Percentiles rank a stretch among this genome's conserved stretches.
These are phyloP conservation scores for Tetracladium marchalianum DNA, from an alignment of 495 filamentous ascomycete species.

Conservation along the genomic window DNA sequence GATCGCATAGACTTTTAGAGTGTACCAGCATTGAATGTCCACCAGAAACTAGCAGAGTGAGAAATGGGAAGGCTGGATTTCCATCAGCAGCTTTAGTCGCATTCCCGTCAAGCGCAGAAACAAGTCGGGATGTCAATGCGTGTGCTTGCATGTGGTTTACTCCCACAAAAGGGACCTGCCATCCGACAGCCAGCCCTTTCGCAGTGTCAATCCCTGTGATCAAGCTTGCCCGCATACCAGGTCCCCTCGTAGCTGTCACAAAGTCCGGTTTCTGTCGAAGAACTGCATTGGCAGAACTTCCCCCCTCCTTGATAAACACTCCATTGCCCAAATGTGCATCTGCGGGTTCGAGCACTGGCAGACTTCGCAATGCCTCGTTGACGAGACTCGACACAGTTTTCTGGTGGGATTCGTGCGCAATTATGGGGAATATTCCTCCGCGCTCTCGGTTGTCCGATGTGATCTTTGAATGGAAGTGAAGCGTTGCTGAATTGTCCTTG, in stretches of 20 bases:
- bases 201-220: slow-evolving; percentile 70
- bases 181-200: slow-evolving; percentile 78
- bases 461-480: slow-evolving; percentile 74
- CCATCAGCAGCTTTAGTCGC: neutral
- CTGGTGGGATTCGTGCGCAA: slow-evolving; percentile 65
- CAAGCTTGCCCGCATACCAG: slow-evolving; percentile 73
- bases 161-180: slow-evolving; percentile 69
- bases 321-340: neutral
- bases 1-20: slow-evolving; percentile 52
- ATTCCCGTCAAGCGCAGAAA: slow-evolving; percentile 40
- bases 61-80: slow-evolving; percentile 60
- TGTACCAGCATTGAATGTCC: slow-evolving; percentile 83
- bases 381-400: slow-evolving; percentile 56
- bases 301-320: slow-evolving; percentile 5
- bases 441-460: slow-evolving; percentile 65
- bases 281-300: slow-evolving; percentile 9
- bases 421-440: slow-evolving; percentile 68
- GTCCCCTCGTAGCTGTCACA: slow-evolving; percentile 76
- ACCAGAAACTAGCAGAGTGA: slow-evolving; percentile 84
- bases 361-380: slow-evolving; percentile 43
- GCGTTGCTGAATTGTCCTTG: slow-evolving; percentile 29
- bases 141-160: slow-evolving; percentile 98
- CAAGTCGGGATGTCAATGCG: slow-evolving; percentile 77
- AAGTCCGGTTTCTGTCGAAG: slow-evolving; percentile 58
- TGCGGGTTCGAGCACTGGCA: slow-evolving; percentile 29